Base-by-base conservation (phyloP, 2,329 filamentous ascomycete genomes). In the Arthrobotrys pseudoclavata region DNA sequence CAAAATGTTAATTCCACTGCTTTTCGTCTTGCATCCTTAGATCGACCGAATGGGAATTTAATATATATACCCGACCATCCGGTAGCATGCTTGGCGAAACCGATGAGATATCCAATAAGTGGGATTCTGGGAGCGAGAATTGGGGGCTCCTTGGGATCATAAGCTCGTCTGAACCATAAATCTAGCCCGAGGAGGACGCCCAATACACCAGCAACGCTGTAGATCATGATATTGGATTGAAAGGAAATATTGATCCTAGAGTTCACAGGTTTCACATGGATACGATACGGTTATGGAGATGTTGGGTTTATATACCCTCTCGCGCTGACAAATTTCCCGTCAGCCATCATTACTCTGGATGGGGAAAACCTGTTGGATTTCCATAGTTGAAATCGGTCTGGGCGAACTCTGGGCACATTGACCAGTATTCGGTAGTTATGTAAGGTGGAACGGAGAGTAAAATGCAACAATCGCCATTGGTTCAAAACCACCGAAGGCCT, bases 41-140 rank as follows among this genome's bases (percentile, higher is more conserved):
- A 6, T 20, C 4, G 5, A 40, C 7, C 7, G 37, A 40, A 1
- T 40, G 37, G n/a, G n/a, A n/a, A 40, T 40, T 1, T 40, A 40
- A 12, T n/a, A n/a, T 3, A 40, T 15, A 40, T 60, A 60, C 55
- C 55, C 42, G 5, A 60, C 26, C 57, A 68, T 22, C 53, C 55
- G 4, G 67, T 50, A 18, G 53, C 67, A 48, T 62, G 45, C 9
- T 29, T 70, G 9, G 42, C 5, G 15, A 70, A 63, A 22, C 67
- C 55, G 13, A 70, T 42, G 2, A 70, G 18, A 53, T 70, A 55
- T 6, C 55, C 53, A 20, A 70, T 52, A 13, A 70, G 37, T 42
- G 67, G 67, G 13, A 63, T 53, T 13, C 6, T 15, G 7, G 67
- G 67, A 15, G 42, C 26, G 15, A 70, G 9, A 18, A 53, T 45